phyloP scores from a whole-genome alignment of 768 basidiomycete species.

The Ephemerocybe angulata region DNA sequence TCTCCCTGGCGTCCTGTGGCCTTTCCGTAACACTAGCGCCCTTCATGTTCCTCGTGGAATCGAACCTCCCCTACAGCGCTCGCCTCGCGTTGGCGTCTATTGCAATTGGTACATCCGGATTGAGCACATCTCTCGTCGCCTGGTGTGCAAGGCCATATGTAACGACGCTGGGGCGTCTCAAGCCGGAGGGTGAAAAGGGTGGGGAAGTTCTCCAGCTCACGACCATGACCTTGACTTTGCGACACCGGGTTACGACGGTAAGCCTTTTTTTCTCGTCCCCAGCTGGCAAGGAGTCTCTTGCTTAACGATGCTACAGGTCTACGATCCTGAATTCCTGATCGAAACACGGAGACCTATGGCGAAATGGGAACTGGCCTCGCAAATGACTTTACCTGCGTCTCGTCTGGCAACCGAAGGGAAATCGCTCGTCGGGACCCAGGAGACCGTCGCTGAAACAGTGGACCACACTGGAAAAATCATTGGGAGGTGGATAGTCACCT shows the following conservation, averaged over 20 bases:
- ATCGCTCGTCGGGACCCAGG: constrained; percentile 48
- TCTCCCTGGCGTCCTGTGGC: constrained; percentile 75
- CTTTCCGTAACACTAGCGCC: constrained; percentile 69
- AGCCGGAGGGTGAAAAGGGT: constrained; percentile 38
- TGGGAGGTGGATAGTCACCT: constrained; percentile 77
- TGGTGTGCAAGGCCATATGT: constrained; percentile 77
- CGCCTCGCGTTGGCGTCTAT: constrained; percentile 64
- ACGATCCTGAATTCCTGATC: constrained; percentile 69
- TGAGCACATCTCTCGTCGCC: constrained; percentile 72
- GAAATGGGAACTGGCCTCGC: constrained; percentile 71
- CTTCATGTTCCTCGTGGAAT: constrained; percentile 79
- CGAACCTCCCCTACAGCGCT: constrained; percentile 66
- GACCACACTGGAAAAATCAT: constrained; percentile 55
- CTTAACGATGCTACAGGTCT: constrained; percentile 37
- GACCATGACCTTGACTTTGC: constrained; percentile 59
- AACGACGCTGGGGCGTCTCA: constrained; percentile 51
- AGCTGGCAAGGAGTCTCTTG: neutral
- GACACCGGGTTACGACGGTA: constrained; percentile 61
- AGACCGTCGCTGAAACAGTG: constrained; percentile 77
- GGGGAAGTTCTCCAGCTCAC: constrained; percentile 64
- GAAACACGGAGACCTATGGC: constrained; percentile 68
- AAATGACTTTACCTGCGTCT: constrained; percentile 45
- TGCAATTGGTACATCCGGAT: constrained; percentile 66
- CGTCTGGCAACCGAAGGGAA: constrained; percentile 25
- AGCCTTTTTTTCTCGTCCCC: too few species aligned